phyloP scores from a whole-genome alignment of 1,284 basidiomycete species.

The Malassezia slooffiae region DNA sequence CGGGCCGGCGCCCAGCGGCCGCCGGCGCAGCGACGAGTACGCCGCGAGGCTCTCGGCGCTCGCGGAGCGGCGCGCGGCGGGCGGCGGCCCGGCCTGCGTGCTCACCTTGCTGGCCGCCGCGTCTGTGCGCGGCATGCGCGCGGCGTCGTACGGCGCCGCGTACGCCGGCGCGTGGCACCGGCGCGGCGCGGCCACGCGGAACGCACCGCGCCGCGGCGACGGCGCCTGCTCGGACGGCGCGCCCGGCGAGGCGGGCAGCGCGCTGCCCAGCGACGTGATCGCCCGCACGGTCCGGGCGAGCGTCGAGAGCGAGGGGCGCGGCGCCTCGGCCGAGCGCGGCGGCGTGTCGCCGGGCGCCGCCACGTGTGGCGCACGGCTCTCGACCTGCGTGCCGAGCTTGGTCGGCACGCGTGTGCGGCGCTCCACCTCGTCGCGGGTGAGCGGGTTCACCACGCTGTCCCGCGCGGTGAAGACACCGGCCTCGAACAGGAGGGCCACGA shows the following conservation, averaged over 20 bases:
- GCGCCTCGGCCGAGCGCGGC: background rate
- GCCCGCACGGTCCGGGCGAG: constrained; percentile 12
- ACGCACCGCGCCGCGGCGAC: too few relatives aligned
- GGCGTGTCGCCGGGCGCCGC: background rate
- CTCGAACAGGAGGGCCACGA: constrained; percentile 75
- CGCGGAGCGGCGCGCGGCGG: constrained; percentile 26
- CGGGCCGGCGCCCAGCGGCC: background rate
- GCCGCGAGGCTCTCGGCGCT: constrained; percentile 27
- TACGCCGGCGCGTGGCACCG: background rate
- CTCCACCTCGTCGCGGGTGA: background rate
- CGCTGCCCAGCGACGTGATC: background rate
- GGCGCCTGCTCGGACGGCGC: too few relatives aligned
- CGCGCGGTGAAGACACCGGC: constrained; percentile 60
- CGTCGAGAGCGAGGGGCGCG: background rate
- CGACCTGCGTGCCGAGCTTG: background rate
- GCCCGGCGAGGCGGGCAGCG: background rate
- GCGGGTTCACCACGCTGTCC: constrained; percentile 12
- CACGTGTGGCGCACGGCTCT: background rate
- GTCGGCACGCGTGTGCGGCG: constrained; percentile 5
- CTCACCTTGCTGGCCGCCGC: background rate
- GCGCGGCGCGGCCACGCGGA: background rate
- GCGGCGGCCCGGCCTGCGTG: background rate
- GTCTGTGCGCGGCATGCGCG: too few relatives aligned
- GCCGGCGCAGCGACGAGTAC: constrained; percentile 3
- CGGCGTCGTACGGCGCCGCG: background rate